Evolutionary conservation across 2,329 filamentous ascomycete genomes (phyloP).

Genomic region (Rhytidhysteron rufulum): DNA sequence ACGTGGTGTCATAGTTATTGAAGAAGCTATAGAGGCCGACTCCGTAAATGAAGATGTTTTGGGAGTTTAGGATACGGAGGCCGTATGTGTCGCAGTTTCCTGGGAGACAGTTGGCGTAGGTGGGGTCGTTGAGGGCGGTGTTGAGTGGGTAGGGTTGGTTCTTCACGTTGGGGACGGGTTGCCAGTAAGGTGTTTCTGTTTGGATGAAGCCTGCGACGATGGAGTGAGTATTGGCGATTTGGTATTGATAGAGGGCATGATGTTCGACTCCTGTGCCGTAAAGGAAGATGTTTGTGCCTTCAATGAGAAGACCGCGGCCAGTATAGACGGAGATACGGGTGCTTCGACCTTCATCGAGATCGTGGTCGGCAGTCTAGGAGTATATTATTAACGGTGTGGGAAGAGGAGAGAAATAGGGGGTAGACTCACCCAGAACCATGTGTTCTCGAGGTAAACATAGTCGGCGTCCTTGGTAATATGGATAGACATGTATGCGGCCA

Average conservation of each 20-base stretch:
- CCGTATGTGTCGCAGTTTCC: slow-evolving; percentile 53
- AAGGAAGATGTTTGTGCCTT: slow-evolving; percentile 47
- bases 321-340: slow-evolving; percentile 79
- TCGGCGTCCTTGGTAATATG: slow-evolving; percentile 53
- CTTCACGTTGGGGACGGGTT: slow-evolving; percentile 72
- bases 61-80: slow-evolving; percentile 57
- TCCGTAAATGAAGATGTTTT: slow-evolving; percentile 58
- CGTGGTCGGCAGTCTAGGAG: slow-evolving; percentile 70
- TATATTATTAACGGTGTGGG: slow-evolving; percentile 5
- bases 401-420: neutral
- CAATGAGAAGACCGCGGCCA: slow-evolving; percentile 76
- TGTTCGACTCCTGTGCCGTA: slow-evolving; percentile 69
- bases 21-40: slow-evolving; percentile 69
- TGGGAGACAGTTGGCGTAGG: slow-evolving; percentile 52
- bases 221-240: slow-evolving; percentile 71
- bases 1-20: slow-evolving; percentile 53
- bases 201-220: slow-evolving; percentile 83
- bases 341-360: slow-evolving; percentile 72
- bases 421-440: slow-evolving; percentile 69
- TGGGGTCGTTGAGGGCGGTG: slow-evolving; percentile 60
- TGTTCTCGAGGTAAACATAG: slow-evolving; percentile 76
- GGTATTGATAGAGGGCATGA: slow-evolving; percentile 71
- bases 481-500: slow-evolving; percentile 60
- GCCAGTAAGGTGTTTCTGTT: slow-evolving; percentile 83
- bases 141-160: slow-evolving; percentile 59